Evolutionary conservation across 1,139 yeast genomes (phyloP).

Genomic region (Protomyces macrosporus): DNA sequence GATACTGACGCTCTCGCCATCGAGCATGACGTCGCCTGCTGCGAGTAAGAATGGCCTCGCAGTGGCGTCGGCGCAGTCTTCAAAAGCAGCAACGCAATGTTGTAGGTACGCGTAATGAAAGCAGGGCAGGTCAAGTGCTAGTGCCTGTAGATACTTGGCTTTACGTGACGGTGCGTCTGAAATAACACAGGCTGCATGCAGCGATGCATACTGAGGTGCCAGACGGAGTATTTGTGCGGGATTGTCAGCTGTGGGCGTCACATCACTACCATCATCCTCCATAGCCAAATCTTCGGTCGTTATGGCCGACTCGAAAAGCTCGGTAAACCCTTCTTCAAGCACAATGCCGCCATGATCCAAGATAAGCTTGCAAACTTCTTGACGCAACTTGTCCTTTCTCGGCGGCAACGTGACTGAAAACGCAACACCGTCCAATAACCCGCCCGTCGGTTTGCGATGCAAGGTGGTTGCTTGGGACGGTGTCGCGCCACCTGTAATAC

Average conservation of each 20-base stretch:
- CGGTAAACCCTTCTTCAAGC: slow-evolving; percentile 5
- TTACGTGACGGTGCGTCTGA: slow-evolving; percentile 24
- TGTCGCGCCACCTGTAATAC: neutral
- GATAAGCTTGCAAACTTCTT: neutral
- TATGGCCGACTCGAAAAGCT: neutral
- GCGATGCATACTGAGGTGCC: neutral
- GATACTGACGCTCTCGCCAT: neutral
- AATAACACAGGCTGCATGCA: slow-evolving; percentile 17
- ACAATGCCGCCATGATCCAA: slow-evolving; percentile 6
- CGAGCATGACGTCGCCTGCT: slow-evolving; percentile 17
- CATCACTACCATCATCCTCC: neutral
- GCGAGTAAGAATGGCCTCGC: slow-evolving; percentile 16
- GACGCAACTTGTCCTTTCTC: slow-evolving; percentile 1
- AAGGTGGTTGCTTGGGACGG: slow-evolving; percentile 3
- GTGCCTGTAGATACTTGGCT: slow-evolving; percentile 28
- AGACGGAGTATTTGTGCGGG: neutral
- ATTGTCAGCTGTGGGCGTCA: no score
- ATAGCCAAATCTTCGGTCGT: neutral
- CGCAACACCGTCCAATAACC: slow-evolving; percentile 9
- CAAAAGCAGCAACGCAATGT: neutral
- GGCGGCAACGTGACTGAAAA: slow-evolving; percentile 4
- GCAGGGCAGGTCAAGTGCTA: slow-evolving; percentile 26
- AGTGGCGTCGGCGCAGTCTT: slow-evolving; percentile 9
- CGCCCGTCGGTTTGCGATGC: neutral
- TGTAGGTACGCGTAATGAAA: slow-evolving; percentile 17